A percentile compares a stretch with the other conserved stretches of the same genome.
These are phyloP conservation scores for Suillus tomentosus DNA, from an alignment of 768 basidiomycete species.

Conservation along the genomic window DNA sequence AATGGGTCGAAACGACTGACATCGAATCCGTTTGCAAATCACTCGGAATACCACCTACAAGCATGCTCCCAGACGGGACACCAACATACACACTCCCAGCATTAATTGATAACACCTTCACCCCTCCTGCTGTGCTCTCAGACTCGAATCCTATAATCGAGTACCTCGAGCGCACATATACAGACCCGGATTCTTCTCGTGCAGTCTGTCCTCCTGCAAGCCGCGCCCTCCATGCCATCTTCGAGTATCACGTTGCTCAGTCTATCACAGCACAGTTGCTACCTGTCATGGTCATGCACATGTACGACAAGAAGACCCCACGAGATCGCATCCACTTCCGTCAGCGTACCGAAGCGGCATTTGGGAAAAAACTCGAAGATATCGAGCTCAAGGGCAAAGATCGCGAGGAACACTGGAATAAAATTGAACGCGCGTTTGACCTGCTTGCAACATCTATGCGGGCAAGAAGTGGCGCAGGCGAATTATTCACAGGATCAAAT, in stretches of 20 bases:
- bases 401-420: conserved; percentile 26
- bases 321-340: conserved; percentile 22
- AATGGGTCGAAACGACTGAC: conserved; percentile 29
- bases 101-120: conserved; percentile 25
- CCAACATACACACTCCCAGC: conserved; percentile 38
- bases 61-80: conserved; percentile 25
- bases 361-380: conserved; percentile 13
- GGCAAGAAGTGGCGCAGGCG: conserved; percentile 12
- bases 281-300: conserved; percentile 24
- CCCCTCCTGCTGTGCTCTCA: conserved; percentile 28
- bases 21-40: conserved; percentile 30
- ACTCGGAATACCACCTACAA: conserved; percentile 30
- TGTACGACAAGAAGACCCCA: conserved; percentile 27
- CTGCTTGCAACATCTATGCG: conserved; percentile 12
- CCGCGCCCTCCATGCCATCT: conserved; percentile 25
- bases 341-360: conserved; percentile 17
- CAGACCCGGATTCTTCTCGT: conserved; percentile 17
- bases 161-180: conserved; percentile 37
- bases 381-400: conserved; percentile 21
- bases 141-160: conserved; percentile 39
- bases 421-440: conserved; percentile 23
- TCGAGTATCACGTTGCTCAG: conserved; percentile 22
- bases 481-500: conserved; percentile 24
- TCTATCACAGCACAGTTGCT: conserved; percentile 20
- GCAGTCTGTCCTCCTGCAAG: conserved; percentile 24